Base-by-base conservation (phyloP, 2,329 filamentous ascomycete genomes). In the Pezicula radicicola region DNA sequence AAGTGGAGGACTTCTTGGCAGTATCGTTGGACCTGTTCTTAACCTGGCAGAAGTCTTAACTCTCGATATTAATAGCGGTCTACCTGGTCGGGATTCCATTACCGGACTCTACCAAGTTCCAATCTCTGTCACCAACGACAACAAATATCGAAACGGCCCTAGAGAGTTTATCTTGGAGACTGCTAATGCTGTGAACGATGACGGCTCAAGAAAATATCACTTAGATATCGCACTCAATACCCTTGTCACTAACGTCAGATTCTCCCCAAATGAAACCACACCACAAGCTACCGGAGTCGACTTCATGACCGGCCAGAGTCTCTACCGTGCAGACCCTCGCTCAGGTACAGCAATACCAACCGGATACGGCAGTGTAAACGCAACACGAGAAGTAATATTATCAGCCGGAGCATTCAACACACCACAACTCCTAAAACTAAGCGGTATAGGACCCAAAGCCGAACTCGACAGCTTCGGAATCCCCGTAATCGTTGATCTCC, bases 401-500 rank as follows among this genome's bases (percentile, higher is more conserved):
- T 65, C 75, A 3, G 75, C 69, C 21, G 76, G 77, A 19, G 58
- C 72, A 3, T 73, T 73, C 63, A 74, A 76, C 59, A 71, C 69
- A 0, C 75, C 75, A 2, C 72, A 75, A 55, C 62, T 77, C 42
- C 69, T 77, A 13, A 75, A 76, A 61, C 68, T 75, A 7, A 72
- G 68, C 36, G 75, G 74, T 25, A 62, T 77, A 39, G 74, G 75
- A 0, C 70, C 70, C 15, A 59, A 57, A n/a, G 63, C 53, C 3
- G 69, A 74, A 60, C 68, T 75, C 8, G 30, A 60, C 25, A 55
- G 55, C 16, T 59, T 77, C 59, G 64, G 69, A 33, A 83, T 85
- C 53, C 66, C 72, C 2, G 70, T 83, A 3, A 57, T 84, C 36
- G 81, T 50, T 3, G 73, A 87, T 60, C 72, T 83, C 2, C 83